Evolutionary conservation across 192 early-diverging fungal species (phyloP).

Genomic region (Coemansia erecta): DNA sequence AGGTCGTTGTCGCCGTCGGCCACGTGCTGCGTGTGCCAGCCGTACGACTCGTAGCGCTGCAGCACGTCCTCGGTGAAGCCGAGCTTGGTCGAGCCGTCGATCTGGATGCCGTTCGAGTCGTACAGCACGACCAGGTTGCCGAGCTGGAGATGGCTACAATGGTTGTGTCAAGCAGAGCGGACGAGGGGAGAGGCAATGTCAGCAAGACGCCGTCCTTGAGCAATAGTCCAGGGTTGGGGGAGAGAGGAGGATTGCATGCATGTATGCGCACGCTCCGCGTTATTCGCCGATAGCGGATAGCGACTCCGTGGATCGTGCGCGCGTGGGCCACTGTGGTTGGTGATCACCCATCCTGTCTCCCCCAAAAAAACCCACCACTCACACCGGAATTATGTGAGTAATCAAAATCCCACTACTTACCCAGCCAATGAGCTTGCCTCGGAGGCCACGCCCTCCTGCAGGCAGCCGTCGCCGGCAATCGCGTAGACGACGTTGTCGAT

Average conservation of each 20-base stretch:
- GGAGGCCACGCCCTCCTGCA: constrained; percentile 95
- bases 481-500: constrained; percentile 84
- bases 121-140: constrained; percentile 94
- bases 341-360: too few species aligned
- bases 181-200: constrained; percentile 35
- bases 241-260: too few species aligned
- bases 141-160: constrained; percentile 73
- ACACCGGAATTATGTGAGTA: not conserved
- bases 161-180: too few species aligned
- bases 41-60: constrained; percentile 88
- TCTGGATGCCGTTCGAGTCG: constrained; percentile 95
- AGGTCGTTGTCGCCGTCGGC: constrained; percentile 81
- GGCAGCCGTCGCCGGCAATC: constrained; percentile 92
- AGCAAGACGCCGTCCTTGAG: too few species aligned
- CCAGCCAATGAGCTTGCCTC: constrained; percentile 93
- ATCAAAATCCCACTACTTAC: constrained; percentile 39
- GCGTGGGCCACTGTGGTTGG: too few species aligned
- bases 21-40: constrained; percentile 83
- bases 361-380: not conserved
- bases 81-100: constrained; percentile 82
- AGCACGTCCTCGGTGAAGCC: constrained; percentile 92
- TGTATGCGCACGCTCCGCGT: too few species aligned
- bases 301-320: too few species aligned
- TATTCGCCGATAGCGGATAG: too few species aligned
- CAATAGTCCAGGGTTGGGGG: too few species aligned